These are phyloP conservation scores for Micractinium conductrix DNA, from an alignment of 139 green algal species.

Conservation along the genomic window DNA sequence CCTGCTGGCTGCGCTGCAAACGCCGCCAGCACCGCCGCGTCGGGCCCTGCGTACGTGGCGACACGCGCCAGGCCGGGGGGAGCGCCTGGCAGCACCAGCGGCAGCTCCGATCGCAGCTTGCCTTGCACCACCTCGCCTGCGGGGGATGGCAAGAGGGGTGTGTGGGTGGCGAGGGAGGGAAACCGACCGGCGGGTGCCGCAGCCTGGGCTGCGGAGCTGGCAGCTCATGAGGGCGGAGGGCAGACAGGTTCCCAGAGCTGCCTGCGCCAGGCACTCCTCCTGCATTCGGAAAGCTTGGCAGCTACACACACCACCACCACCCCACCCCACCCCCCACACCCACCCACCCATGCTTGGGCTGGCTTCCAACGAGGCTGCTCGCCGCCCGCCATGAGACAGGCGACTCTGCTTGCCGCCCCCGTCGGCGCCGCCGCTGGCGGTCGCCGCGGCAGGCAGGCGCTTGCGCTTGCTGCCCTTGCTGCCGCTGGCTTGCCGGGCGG, in stretches of 20 bases:
- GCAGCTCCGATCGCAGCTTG: neutral
- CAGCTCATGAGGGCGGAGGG: too few relatives aligned
- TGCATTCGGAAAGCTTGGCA: too few relatives aligned
- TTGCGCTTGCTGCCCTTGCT: constrained; percentile 25
- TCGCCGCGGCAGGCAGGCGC: neutral
- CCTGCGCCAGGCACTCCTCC: neutral
- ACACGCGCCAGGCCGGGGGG: too few relatives aligned
- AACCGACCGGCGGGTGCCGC: too few relatives aligned
- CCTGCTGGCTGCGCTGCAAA: too few relatives aligned
- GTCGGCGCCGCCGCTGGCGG: neutral
- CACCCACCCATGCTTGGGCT: constrained; percentile 1
- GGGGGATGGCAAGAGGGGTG: neutral
- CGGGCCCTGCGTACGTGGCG: too few relatives aligned
- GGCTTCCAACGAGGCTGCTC: neutral
- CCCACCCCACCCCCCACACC: neutral
- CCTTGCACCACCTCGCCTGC: constrained; percentile 16
- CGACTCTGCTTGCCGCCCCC: neutral
- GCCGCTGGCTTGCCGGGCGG: neutral
- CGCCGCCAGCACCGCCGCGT: too few relatives aligned
- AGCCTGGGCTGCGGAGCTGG: too few relatives aligned
- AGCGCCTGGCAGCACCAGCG: neutral
- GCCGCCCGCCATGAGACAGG: neutral
- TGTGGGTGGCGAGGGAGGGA: too few relatives aligned
- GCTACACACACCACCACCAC: too few relatives aligned
- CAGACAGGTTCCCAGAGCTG: too few relatives aligned